phyloP scores from a whole-genome alignment of 495 filamentous ascomycete species.

The Hypoxylon lienhwacheense region DNA sequence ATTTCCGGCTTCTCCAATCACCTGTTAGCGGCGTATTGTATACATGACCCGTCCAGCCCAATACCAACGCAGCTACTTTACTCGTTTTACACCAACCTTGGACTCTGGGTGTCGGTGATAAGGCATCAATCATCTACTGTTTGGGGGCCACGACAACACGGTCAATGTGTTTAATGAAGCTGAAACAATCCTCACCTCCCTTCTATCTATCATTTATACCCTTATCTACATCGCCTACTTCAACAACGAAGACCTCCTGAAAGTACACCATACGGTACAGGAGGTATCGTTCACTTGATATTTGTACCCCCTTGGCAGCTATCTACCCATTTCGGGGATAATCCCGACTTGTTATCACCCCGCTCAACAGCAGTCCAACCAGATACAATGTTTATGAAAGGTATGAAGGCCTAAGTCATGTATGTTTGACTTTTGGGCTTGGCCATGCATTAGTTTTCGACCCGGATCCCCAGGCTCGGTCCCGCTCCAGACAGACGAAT shows the following conservation, averaged over 20 bases:
- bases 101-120: background rate
- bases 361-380: conserved; percentile 25
- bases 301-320: conserved; percentile 23
- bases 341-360: conserved; percentile 30
- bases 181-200: background rate
- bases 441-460: conserved; percentile 31
- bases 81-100: background rate
- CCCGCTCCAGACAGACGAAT: conserved; percentile 12
- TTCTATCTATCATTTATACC: background rate
- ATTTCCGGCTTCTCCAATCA: conserved; percentile 20
- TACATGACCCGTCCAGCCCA: conserved; percentile 1
- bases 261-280: background rate
- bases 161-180: background rate
- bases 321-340: conserved; percentile 25
- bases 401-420: conserved; percentile 18
- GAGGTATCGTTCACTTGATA: conserved; percentile 16
- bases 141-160: background rate
- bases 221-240: background rate
- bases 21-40: conserved; percentile 15
- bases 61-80: conserved; percentile 3
- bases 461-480: conserved; percentile 26
- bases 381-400: conserved; percentile 12
- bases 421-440: conserved; percentile 33
- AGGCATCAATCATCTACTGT: background rate
- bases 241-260: background rate